Evolutionary conservation across 108 stramenopile species (phyloP).

Genomic region (Chaetoceros muelleri): DNA sequence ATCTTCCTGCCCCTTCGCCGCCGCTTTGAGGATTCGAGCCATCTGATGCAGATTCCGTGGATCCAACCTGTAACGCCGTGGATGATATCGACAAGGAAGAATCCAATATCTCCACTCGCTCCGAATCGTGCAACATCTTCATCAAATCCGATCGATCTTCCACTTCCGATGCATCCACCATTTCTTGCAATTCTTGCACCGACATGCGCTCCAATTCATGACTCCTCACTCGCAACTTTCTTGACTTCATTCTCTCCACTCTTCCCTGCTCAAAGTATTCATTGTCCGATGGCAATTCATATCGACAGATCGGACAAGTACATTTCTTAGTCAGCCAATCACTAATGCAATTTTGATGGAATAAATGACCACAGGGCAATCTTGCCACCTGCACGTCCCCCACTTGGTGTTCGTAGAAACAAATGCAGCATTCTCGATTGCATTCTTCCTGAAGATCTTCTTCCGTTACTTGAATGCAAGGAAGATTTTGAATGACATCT

Average conservation of each 20-base stretch:
- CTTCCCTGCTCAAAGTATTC: constrained; percentile 22
- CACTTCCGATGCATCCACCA: not conserved
- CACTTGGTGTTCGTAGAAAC: constrained; percentile 16
- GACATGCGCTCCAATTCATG: constrained; percentile 27
- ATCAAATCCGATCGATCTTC: not conserved
- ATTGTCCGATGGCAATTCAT: constrained; percentile 44
- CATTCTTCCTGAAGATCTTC: not conserved
- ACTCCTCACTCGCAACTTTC: constrained; percentile 19
- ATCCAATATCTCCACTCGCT: not conserved
- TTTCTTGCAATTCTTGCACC: constrained; percentile 16
- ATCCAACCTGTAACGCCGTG: too few species aligned
- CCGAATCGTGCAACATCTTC: not conserved
- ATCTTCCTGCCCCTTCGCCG: too few species aligned
- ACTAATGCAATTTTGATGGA: constrained; percentile 20
- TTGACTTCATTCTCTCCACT: constrained; percentile 16
- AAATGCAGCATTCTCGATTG: constrained; percentile 15
- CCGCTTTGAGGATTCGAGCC: too few species aligned
- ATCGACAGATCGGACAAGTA: constrained; percentile 46
- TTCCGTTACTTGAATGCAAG: not conserved
- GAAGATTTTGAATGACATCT: not conserved
- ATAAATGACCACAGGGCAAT: constrained; percentile 69
- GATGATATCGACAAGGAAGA: too few species aligned
- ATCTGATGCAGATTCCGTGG: too few species aligned
- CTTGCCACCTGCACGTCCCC: constrained; percentile 21
- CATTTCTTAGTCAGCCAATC: constrained; percentile 34